Evolutionary conservation across 1,284 basidiomycete species (phyloP).

Genomic region (Tilletiopsis washingtonensis): DNA sequence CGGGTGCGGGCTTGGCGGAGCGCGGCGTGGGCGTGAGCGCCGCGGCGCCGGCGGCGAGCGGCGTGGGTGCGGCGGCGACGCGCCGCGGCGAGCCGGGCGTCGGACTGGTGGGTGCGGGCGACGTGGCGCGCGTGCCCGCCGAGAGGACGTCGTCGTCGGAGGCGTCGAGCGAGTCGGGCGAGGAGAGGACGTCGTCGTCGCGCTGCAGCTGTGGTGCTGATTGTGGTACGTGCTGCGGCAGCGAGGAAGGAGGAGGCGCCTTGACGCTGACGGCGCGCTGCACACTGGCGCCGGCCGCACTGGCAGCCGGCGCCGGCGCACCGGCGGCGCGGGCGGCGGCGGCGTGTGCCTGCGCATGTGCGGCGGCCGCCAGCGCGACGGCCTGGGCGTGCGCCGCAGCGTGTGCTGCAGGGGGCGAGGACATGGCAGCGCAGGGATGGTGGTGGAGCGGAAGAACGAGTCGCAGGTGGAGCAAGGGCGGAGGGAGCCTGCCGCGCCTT

Average conservation of each 20-base stretch:
- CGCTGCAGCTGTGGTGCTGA: not conserved
- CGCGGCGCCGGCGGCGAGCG: not conserved
- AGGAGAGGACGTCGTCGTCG: constrained; percentile 13
- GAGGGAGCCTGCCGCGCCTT: no score
- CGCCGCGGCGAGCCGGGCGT: constrained; percentile 5
- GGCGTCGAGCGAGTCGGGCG: constrained; percentile 12
- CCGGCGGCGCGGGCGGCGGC: no score
- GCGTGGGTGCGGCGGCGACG: not conserved
- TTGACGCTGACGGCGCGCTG: constrained; percentile 11
- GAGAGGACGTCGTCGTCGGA: constrained; percentile 4
- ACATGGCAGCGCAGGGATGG: no score
- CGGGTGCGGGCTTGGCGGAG: not conserved
- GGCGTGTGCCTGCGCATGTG: not conserved
- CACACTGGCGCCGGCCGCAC: not conserved
- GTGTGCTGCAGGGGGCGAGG: not conserved
- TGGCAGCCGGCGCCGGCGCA: not conserved
- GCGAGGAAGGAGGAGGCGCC: no score
- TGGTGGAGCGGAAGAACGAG: no score
- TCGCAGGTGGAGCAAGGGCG: no score
- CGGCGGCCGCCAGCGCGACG: not conserved
- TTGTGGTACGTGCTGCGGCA: no score
- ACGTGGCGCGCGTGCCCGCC: constrained; percentile 11
- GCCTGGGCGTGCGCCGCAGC: not conserved
- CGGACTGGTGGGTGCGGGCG: constrained; percentile 10
- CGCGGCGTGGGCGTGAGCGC: not conserved